phyloP scores from a whole-genome alignment of 495 filamentous ascomycete species.

The Penicillium waksmanii region DNA sequence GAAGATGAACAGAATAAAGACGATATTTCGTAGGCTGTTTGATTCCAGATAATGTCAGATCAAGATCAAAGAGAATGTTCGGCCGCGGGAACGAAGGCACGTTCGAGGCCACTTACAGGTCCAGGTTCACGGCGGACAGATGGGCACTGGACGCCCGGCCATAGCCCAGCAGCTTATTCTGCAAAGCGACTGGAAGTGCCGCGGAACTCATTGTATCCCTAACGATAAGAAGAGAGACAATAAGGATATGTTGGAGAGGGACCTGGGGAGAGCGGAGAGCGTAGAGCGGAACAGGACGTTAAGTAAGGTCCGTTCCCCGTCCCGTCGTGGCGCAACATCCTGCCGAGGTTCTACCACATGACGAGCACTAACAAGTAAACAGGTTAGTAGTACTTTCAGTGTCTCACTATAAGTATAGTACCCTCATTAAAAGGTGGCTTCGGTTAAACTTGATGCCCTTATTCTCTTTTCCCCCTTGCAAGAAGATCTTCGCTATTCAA shows the following conservation, averaged over 20 bases:
- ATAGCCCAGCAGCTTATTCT: constrained; percentile 49
- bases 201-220: constrained; percentile 40
- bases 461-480: too few species aligned
- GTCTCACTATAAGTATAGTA: too few species aligned
- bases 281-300: constrained; percentile 19
- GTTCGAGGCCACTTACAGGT: constrained; percentile 66
- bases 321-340: neutral
- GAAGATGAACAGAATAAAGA: constrained; percentile 89
- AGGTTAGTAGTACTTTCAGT: too few species aligned
- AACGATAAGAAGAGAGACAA: constrained; percentile 22
- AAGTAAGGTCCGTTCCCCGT: constrained; percentile 16
- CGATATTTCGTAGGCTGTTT: constrained; percentile 76
- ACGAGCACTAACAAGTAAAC: neutral
- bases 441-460: too few species aligned
- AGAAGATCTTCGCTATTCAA: too few species aligned
- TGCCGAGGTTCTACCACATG: constrained; percentile 29
- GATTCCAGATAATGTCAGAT: neutral
- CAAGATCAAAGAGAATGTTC: neutral
- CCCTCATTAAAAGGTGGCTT: too few species aligned
- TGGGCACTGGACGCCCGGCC: constrained; percentile 58
- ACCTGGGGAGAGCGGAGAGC: constrained; percentile 6
- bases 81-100: constrained; percentile 19
- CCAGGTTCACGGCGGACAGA: constrained; percentile 70
- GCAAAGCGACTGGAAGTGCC: constrained; percentile 42
- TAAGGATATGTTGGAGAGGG: constrained; percentile 14